These are phyloP conservation scores for Monilinia fructigena DNA, from an alignment of 2,329 filamentous ascomycete genomes.

Conservation along the genomic window DNA sequence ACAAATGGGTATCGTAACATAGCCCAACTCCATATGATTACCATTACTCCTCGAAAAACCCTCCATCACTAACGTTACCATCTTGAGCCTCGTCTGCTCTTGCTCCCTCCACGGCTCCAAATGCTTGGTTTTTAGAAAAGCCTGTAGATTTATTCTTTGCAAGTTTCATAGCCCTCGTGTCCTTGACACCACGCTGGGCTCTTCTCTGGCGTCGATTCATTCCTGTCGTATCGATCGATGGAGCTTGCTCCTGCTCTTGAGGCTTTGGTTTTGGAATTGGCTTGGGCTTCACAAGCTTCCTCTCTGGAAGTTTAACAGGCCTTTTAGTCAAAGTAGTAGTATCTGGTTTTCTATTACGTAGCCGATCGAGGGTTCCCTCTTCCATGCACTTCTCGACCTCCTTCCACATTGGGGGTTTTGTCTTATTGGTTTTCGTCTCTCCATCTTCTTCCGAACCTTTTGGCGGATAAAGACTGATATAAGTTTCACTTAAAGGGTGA, in stretches of 20 bases:
- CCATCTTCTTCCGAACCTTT: conserved; percentile 41
- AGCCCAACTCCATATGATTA: conserved; percentile 21
- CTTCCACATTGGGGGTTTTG: conserved; percentile 61
- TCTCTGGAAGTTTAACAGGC: conserved; percentile 26
- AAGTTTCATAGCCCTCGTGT: conserved; percentile 24
- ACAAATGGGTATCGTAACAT: conserved; percentile 22
- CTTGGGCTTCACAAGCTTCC: conserved; percentile 30
- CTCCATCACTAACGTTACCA: conserved; percentile 53
- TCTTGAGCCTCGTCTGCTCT: conserved; percentile 32
- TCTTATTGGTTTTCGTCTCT: conserved; percentile 35
- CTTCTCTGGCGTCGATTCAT: conserved; percentile 39
- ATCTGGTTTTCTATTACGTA: conserved; percentile 34
- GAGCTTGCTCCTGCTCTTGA: conserved; percentile 14
- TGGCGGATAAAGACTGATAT: conserved; percentile 62
- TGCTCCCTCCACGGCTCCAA: conserved; percentile 33
- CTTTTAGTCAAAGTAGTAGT: conserved; percentile 25
- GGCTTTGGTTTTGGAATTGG: conserved; percentile 17
- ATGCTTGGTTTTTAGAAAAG: conserved; percentile 36
- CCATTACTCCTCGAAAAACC: conserved; percentile 54
- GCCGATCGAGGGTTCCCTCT: conserved; percentile 46
- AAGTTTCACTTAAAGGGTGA: conserved; percentile 68
- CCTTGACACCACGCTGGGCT: conserved; percentile 29
- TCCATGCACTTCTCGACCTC: conserved; percentile 64
- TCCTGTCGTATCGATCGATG: conserved; percentile 34
- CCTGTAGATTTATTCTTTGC: conserved; percentile 35